Evolutionary conservation across 345 rosid species (phyloP).

Genomic region (Eucalyptus marginata): DNA sequence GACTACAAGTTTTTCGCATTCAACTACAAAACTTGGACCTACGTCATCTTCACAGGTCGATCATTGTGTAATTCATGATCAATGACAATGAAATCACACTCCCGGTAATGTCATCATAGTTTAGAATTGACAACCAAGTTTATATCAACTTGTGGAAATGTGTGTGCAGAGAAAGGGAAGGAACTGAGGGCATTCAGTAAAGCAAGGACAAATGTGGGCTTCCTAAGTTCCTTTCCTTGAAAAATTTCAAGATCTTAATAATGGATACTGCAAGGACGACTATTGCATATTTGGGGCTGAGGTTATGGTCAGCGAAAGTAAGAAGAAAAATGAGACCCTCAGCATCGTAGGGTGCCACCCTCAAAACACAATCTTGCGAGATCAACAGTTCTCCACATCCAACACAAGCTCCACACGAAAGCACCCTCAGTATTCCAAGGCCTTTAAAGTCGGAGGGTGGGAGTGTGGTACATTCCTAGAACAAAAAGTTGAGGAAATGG

Average conservation of each 20-base stretch:
- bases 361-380: no score
- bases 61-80: fast-evolving
- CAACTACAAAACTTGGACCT: fast-evolving
- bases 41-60: not conserved
- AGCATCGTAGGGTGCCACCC: no score
- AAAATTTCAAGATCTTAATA: not conserved
- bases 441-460: no score
- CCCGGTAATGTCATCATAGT: not conserved
- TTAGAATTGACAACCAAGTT: not conserved
- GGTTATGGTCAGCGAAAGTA: not conserved
- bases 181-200: fast-evolving
- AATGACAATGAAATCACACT: not conserved
- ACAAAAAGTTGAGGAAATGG: no score
- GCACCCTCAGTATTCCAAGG: no score
- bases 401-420: no score
- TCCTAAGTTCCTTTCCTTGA: not conserved
- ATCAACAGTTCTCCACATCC: not conserved
- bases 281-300: not conserved
- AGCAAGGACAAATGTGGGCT: not conserved
- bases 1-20: not conserved
- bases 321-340: not conserved
- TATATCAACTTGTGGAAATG: not conserved
- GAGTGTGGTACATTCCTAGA: no score
- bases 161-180: not conserved
- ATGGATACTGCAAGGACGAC: not conserved